Evolutionary conservation across 345 rosid genomes (phyloP).

Genomic region (Zanthoxylum bungeanum): DNA sequence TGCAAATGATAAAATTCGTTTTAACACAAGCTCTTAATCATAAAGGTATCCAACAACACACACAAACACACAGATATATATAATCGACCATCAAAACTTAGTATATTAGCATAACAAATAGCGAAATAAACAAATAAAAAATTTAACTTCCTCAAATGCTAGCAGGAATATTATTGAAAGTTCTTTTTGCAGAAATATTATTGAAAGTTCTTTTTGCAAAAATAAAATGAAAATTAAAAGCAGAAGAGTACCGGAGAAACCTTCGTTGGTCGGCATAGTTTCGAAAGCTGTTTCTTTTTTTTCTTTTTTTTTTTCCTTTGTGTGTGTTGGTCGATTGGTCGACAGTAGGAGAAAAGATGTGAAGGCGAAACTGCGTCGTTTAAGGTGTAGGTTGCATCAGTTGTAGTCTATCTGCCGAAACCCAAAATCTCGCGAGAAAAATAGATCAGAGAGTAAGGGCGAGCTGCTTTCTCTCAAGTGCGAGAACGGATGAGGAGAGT

Average conservation of each 20-base stretch:
- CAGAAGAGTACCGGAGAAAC: conserved; percentile 14
- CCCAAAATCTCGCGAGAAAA: no score
- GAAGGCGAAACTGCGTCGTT: not conserved
- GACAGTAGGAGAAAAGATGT: not conserved
- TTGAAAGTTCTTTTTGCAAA: not conserved
- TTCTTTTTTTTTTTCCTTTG: not conserved
- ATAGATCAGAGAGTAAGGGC: no score
- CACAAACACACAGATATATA: no score
- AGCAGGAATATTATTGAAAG: not conserved
- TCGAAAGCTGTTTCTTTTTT: not conserved
- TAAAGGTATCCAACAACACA: not conserved
- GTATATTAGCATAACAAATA: not conserved
- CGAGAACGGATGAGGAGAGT: no score
- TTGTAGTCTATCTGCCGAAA: no score
- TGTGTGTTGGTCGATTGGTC: not conserved
- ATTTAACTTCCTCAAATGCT: no score
- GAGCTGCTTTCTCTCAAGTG: no score
- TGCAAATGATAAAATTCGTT: not conserved
- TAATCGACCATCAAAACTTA: not conserved
- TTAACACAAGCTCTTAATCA: not conserved
- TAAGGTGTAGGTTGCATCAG: not conserved
- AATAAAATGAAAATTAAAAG: not conserved
- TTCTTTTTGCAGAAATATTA: no score
- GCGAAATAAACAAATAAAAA: not conserved
- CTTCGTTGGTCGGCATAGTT: conserved; percentile 27